A percentile compares a stretch with the other conserved stretches of the same genome.
These are phyloP conservation scores for Sequoia sempervirens DNA, from an alignment of 75 land plant species.

Conservation along the genomic window DNA sequence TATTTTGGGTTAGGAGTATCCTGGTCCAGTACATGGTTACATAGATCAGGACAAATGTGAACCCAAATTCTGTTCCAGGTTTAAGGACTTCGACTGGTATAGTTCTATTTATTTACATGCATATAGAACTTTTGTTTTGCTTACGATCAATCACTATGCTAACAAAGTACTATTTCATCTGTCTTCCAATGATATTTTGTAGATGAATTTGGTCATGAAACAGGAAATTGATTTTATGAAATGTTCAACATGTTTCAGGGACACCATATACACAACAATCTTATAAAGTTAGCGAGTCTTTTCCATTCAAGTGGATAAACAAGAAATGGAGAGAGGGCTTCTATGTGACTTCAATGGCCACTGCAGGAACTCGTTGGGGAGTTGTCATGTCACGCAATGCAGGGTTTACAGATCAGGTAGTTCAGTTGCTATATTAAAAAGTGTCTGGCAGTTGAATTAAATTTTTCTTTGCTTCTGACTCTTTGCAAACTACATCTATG, in stretches of 20 bases:
- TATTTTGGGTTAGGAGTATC: background rate
- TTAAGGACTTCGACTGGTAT: background rate
- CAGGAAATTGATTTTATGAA: background rate
- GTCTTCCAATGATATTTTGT: background rate
- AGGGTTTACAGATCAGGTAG: constrained; percentile 88
- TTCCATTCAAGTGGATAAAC: constrained; percentile 89
- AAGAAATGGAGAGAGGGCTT: constrained; percentile 94
- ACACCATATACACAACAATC: constrained; percentile 86
- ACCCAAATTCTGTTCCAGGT: background rate
- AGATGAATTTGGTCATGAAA: background rate
- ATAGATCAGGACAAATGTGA: background rate
- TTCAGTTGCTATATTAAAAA: background rate
- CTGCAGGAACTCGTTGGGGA: constrained; percentile 92
- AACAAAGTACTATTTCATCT: background rate
- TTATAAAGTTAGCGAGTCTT: constrained; percentile 89
- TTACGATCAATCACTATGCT: background rate
- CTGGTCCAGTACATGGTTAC: background rate
- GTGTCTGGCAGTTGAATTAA: background rate
- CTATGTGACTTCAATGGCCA: constrained; percentile 92
- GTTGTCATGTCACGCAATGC: constrained; percentile 97
- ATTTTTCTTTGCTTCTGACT: background rate
- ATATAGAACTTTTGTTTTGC: background rate
- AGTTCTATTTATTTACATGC: background rate
- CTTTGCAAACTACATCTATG: background rate
- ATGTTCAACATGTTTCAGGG: constrained; percentile 33